Conservation (phyloP, 371 early-diverging fungal genomes). For the Neoconidiobolus thromboides region DNA sequence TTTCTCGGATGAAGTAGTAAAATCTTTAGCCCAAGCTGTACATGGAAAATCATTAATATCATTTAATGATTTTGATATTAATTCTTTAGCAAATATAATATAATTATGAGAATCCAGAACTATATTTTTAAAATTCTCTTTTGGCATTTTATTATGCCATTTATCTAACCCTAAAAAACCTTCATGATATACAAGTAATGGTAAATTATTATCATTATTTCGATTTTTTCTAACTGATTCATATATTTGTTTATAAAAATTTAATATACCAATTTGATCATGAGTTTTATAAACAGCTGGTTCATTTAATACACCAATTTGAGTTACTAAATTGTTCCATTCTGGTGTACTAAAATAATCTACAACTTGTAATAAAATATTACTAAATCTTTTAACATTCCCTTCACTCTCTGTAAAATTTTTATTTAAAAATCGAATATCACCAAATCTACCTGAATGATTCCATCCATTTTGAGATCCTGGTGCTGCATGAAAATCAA, state of each 20-base stretch:
- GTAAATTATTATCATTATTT: not conserved
- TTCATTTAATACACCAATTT: constrained; percentile 30
- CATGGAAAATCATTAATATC: constrained; percentile 6
- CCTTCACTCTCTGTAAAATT: constrained; percentile 9
- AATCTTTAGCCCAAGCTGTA: constrained; percentile 6
- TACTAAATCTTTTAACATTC: constrained; percentile 8
- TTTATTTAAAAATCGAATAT: constrained; percentile 4
- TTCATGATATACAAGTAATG: constrained; percentile 13
- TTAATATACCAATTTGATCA: constrained; percentile 11
- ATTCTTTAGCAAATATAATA: not conserved
- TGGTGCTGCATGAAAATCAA: constrained; percentile 41
- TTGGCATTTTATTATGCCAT: constrained; percentile 12
- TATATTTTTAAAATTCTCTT: constrained; percentile 9
- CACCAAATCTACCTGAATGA: constrained; percentile 18
- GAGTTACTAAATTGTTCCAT: constrained; percentile 23
- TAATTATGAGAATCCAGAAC: not conserved
- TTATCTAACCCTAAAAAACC: constrained; percentile 13
- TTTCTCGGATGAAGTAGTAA: not conserved
- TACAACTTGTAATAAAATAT: constrained; percentile 7
- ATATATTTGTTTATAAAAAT: constrained; percentile 13
- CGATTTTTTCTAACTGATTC: not conserved
- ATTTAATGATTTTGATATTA: not conserved
- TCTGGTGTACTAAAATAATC: constrained; percentile 15
- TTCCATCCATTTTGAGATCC: constrained; percentile 36
- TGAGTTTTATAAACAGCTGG: constrained; percentile 12